These are phyloP conservation scores for Cercospora zeae-maydis DNA, from an alignment of 2,329 filamentous ascomycete species.

Conservation along the genomic window DNA sequence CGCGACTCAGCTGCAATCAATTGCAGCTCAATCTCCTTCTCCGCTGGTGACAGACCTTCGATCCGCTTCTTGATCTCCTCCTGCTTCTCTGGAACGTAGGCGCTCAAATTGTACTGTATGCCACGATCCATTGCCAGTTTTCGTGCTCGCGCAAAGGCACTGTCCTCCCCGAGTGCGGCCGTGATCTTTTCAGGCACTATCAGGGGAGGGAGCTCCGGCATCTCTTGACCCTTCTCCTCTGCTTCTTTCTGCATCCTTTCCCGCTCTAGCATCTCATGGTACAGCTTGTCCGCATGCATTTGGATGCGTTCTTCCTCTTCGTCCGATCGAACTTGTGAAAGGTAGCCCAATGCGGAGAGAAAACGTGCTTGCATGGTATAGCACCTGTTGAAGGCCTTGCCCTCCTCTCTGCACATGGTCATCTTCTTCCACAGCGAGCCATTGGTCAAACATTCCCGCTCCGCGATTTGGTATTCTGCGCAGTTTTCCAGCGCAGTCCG, in stretches of 20 bases:
- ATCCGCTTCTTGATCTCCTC: slow-evolving; percentile 53
- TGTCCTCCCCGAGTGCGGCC: slow-evolving; percentile 32
- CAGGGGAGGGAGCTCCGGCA: slow-evolving; percentile 59
- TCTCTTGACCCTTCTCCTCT: slow-evolving; percentile 52
- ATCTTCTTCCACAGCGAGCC: slow-evolving; percentile 66
- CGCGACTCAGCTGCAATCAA: slow-evolving; percentile 61
- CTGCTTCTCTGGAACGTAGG: slow-evolving; percentile 52
- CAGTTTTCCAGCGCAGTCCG: slow-evolving; percentile 89
- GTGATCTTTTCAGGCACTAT: slow-evolving; percentile 38
- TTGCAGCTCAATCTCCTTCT: slow-evolving; percentile 58
- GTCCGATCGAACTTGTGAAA: slow-evolving; percentile 61
- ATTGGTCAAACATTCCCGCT: slow-evolving; percentile 75
- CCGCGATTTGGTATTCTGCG: slow-evolving; percentile 76
- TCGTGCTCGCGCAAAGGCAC: slow-evolving; percentile 31
- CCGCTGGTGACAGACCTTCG: slow-evolving; percentile 28
- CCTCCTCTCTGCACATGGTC: slow-evolving; percentile 78
- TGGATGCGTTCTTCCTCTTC: slow-evolving; percentile 80
- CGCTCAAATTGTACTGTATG: slow-evolving; percentile 50
- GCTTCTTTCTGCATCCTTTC: slow-evolving; percentile 71
- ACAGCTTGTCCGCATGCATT: slow-evolving; percentile 90
- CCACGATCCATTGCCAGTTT: slow-evolving; percentile 27
- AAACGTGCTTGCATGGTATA: slow-evolving; percentile 90
- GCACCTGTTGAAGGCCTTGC: slow-evolving; percentile 75
- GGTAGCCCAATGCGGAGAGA: slow-evolving; percentile 83
- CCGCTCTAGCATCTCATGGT: slow-evolving; percentile 79